A percentile compares a stretch with the other conserved stretches of the same genome.
Conservation (phyloP, 2,329 filamentous ascomycete species). For the Karstenula rhodostoma region DNA sequence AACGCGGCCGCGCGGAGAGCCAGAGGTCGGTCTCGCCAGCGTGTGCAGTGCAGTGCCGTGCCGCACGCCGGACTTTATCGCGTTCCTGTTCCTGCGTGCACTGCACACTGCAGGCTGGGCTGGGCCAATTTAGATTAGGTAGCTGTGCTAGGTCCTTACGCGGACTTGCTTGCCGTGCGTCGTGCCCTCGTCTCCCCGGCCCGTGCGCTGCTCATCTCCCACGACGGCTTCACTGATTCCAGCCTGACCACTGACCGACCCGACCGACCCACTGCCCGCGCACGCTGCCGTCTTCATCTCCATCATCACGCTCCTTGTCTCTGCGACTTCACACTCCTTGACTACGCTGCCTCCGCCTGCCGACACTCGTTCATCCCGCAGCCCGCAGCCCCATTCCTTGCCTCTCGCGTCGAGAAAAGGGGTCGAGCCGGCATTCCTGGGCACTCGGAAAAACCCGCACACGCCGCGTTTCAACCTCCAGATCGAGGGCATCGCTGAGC, state of each 20-base stretch:
- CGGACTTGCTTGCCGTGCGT: constrained; percentile 11
- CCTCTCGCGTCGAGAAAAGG: constrained; percentile 34
- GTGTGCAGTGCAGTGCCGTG: not conserved
- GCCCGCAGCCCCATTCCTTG: constrained; percentile 38
- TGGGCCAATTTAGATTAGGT: constrained; percentile 9
- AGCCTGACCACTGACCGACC: not conserved
- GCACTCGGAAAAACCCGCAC: constrained; percentile 39
- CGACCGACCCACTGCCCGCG: constrained; percentile 17
- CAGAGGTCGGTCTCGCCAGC: no score
- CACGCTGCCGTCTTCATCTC: constrained; percentile 30
- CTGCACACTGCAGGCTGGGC: no score
- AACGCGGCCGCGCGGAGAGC: no score
- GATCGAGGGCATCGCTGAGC: constrained; percentile 44
- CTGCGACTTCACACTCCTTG: constrained; percentile 40
- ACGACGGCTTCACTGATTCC: constrained; percentile 10
- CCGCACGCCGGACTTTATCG: not conserved
- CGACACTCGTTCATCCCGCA: constrained; percentile 19
- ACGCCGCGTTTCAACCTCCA: constrained; percentile 47
- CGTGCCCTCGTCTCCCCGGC: not conserved
- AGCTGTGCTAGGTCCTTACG: not conserved
- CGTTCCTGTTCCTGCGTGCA: no score
- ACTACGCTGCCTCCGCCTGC: constrained; percentile 13
- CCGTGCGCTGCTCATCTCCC: constrained; percentile 13
- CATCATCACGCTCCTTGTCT: constrained; percentile 35
- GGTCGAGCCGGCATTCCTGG: constrained; percentile 48